Base-by-base conservation (phyloP, 768 basidiomycete genomes). In the Tubosaeta sp. region DNA sequence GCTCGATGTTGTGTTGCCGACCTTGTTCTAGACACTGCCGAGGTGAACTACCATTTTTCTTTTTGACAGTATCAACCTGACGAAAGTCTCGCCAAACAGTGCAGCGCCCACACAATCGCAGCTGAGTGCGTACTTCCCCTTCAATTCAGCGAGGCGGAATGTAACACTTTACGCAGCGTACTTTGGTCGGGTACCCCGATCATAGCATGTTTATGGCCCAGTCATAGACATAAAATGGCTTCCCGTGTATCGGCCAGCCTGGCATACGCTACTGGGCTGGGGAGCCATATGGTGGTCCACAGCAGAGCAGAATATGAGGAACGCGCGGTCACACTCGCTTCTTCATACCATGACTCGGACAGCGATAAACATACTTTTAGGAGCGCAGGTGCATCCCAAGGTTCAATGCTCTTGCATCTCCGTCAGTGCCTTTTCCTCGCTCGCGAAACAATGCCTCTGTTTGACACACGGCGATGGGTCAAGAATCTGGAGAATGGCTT, bases 141-240 rank as follows among this genome's bases (percentile, higher is more conserved):
- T 43, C 42, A 19, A 35, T n/a, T 14, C 33, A 46, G 6, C 4
- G 7, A 32, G 4, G 4, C 41, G 9, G 42, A n/a, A 16, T 45
- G 54, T 64, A 19, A 65, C n/a, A 6, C 14, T 11, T 12, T 27
- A 35, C 2, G 39, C 59, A 77, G 76, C 59, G 74, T 79, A 32
- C 64, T 80, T 25, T 79, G 78, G 79, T 69, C 76, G 0, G 77
- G 79, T 9, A 80, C 79, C 2, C 78, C 78, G 27, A 68, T 80
- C 34, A 58, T 80, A 27, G 77, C 78, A n/a, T 71, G 67, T 41
- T 49, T 69, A 17, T 78, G 65, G 68, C 75, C 78, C 7, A 72
- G 67, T 51, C 72, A 79, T 52, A 53, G 59, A 35, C 67, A 75
- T 56, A 80, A 78, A 59, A 79, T 80, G 76, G 74, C 72, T 49